A percentile compares a stretch with the other conserved stretches of the same genome.
These are phyloP conservation scores for Sphenostylis stenocarpa DNA, from an alignment of 306 rosid species.

Conservation along the genomic window DNA sequence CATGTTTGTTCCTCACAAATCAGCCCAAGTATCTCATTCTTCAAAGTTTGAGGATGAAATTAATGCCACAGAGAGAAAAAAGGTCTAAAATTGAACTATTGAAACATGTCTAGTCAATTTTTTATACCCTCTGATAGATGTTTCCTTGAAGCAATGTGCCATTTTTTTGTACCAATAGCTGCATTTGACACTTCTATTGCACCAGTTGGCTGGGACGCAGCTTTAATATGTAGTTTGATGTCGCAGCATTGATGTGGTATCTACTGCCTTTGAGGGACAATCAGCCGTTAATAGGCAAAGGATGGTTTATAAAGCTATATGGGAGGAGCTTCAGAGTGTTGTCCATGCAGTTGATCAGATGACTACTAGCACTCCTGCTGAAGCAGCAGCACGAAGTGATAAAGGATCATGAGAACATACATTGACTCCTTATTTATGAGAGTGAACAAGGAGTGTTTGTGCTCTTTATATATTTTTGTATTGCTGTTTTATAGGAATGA, in stretches of 20 bases:
- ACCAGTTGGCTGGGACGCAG: conserved; percentile 16
- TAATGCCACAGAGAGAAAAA: not conserved
- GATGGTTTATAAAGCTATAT: conserved; percentile 94
- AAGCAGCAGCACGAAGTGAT: conserved; percentile 51
- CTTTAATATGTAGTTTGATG: conserved; percentile 16
- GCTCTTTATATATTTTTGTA: conserved; percentile 22
- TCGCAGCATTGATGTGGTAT: conserved; percentile 77
- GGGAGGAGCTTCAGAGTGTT: conserved; percentile 93
- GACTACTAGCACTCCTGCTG: conserved; percentile 84
- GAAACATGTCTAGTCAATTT: not conserved
- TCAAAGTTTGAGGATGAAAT: conserved; percentile 20
- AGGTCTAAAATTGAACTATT: not conserved
- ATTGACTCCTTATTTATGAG: not conserved
- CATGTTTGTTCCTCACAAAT: conserved; percentile 4
- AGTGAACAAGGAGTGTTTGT: conserved; percentile 13
- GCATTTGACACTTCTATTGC: conserved; percentile 5
- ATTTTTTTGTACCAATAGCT: conserved; percentile 20
- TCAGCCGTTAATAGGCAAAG: conserved; percentile 94
- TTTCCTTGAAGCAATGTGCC: not conserved
- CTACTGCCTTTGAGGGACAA: conserved; percentile 82
- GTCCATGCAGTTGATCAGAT: conserved; percentile 98
- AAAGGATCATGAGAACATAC: not conserved
- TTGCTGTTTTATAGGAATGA: conserved; percentile 12
- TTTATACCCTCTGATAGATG: not conserved
- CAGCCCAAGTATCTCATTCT: not conserved